A percentile compares a stretch with the other conserved stretches of the same genome.
These are phyloP conservation scores for Crithidia brevicula DNA, from an alignment of 208 protist genomes.

Conservation along the genomic window DNA sequence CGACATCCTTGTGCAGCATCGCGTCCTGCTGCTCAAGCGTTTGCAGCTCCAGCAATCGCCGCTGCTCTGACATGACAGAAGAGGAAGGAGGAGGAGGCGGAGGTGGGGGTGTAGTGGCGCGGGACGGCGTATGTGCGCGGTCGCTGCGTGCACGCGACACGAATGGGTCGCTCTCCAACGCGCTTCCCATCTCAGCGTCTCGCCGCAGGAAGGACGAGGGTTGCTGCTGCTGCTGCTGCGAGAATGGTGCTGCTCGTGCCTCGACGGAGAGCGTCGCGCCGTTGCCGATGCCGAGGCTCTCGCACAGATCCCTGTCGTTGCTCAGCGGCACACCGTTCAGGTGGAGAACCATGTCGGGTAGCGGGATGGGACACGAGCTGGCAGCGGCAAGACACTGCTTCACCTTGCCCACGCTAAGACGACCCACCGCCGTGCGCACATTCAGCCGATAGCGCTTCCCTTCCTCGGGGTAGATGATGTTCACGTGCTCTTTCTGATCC, in stretches of 20 bases:
- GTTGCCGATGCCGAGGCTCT: conserved; percentile 53
- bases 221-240: neutral
- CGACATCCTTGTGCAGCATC: conserved; percentile 36
- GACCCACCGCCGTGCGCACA: conserved; percentile 50
- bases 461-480: conserved; percentile 60
- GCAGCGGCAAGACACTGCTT: conserved; percentile 73
- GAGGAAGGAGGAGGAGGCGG: neutral
- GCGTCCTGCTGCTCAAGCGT: conserved; percentile 63
- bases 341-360: conserved; percentile 45
- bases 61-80: conserved; percentile 39
- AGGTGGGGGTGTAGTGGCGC: neutral
- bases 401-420: conserved; percentile 64
- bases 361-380: conserved; percentile 52
- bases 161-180: too few species aligned
- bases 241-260: neutral
- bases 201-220: neutral
- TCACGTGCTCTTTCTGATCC: conserved; percentile 39
- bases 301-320: conserved; percentile 50
- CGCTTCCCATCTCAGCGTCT: too few species aligned
- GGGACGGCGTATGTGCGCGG: too few species aligned
- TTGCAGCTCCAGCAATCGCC: conserved; percentile 63
- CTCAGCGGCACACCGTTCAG: conserved; percentile 61
- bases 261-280: conserved; percentile 69
- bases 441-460: conserved; percentile 66
- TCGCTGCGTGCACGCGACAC: too few species aligned